These are phyloP conservation scores for Acacia acuminata DNA, from an alignment of 306 rosid genomes.

Conservation along the genomic window DNA sequence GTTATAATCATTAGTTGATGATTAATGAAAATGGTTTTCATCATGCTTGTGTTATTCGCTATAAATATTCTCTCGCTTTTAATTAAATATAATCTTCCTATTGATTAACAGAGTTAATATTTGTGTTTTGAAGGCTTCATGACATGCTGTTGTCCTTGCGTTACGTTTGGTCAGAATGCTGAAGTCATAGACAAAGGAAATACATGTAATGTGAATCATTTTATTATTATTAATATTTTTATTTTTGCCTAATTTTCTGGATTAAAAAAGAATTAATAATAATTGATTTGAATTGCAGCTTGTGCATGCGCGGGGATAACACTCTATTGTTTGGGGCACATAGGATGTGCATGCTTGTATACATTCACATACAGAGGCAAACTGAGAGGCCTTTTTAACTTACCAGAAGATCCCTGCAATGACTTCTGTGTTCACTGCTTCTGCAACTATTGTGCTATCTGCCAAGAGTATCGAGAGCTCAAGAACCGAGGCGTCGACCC, in stretches of 20 bases:
- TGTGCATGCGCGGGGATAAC: slow-evolving; percentile 25
- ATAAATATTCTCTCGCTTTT: neutral
- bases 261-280: neutral
- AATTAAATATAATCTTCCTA: too few relatives aligned
- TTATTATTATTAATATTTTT: neutral
- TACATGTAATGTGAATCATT: slow-evolving; percentile 25
- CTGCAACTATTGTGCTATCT: slow-evolving; percentile 34
- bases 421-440: slow-evolving; percentile 39
- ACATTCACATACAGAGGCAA: slow-evolving; percentile 34
- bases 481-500: slow-evolving; percentile 42
- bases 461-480: slow-evolving; percentile 47
- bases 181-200: slow-evolving; percentile 43
- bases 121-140: slow-evolving; percentile 27
- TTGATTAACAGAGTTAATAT: neutral
- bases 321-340: neutral
- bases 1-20: too few relatives aligned
- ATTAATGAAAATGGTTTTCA: too few relatives aligned
- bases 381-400: slow-evolving; percentile 26
- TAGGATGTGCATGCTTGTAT: slow-evolving; percentile 29
- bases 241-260: too few relatives aligned
- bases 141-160: slow-evolving; percentile 39
- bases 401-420: slow-evolving; percentile 37
- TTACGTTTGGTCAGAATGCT: slow-evolving; percentile 33
- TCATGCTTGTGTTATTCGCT: too few relatives aligned
- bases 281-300: slow-evolving; percentile 28